Percentiles rank a stretch among this genome's conserved stretches.
Conservation (phyloP, 1,284 basidiomycete species). For the Wolfiporia cocos region DNA sequence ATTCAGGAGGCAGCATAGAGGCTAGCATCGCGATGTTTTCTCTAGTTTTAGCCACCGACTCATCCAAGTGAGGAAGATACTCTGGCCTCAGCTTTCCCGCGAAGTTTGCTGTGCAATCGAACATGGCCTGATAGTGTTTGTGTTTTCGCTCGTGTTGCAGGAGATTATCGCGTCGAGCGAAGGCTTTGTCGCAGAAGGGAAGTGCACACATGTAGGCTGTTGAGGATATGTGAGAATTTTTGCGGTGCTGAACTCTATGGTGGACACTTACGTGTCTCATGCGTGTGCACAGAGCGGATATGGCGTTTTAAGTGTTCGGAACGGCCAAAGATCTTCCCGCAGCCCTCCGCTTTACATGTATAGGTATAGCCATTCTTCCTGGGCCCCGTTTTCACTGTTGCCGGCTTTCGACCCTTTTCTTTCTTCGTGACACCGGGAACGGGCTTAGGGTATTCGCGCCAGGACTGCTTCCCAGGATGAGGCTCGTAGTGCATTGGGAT, state of each 20-base stretch:
- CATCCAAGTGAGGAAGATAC: background rate
- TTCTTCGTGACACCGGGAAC: conserved; percentile 70
- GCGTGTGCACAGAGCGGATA: conserved; percentile 68
- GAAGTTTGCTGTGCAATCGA: conserved; percentile 14
- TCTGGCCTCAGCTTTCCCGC: conserved; percentile 6
- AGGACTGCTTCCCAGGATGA: conserved; percentile 4
- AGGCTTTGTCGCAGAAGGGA: conserved; percentile 13
- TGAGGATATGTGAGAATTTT: background rate
- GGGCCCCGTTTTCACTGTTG: conserved; percentile 33
- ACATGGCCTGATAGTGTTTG: conserved; percentile 14
- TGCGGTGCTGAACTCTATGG: background rate
- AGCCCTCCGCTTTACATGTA: conserved; percentile 59
- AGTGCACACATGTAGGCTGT: conserved; percentile 10
- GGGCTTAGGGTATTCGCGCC: conserved; percentile 29
- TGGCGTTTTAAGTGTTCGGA: conserved; percentile 78
- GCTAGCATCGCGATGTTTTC: too few species aligned
- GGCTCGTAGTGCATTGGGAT: background rate
- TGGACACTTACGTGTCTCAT: conserved; percentile 70
- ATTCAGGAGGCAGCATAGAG: too few species aligned
- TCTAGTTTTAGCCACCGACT: too few species aligned
- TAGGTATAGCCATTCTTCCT: conserved; percentile 42
- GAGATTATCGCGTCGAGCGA: conserved; percentile 14
- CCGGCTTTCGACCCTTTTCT: conserved; percentile 63
- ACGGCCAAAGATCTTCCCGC: conserved; percentile 68
- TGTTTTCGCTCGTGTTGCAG: conserved; percentile 12